Evolutionary conservation across 2,329 filamentous ascomycete genomes (phyloP), one percentile per base, ranked within the genome.

Genomic region (Drechslera avenae): DNA sequence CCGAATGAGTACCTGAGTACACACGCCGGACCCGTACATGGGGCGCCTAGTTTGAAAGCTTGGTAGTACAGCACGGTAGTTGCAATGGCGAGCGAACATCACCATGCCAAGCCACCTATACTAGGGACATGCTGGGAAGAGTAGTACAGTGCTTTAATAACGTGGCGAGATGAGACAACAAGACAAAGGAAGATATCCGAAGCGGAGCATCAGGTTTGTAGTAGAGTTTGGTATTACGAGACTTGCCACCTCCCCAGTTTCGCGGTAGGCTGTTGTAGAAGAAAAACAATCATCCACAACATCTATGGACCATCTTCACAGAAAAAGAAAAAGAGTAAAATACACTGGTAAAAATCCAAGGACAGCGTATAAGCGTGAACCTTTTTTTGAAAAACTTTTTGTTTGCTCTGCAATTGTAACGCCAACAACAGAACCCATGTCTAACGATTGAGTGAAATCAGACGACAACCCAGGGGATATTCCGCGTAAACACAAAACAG

Each of bases 321-420:
- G 34, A 46, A 50, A 35, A 5, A 9, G 5, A 19, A 16, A 30
- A n/a, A n/a, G n/a, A n/a, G n/a, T n/a, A n/a, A 28, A 28, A 28
- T 28, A 28, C 41, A 23, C 39, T 21, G 30, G 32, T 21, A 26
- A 49, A 49, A 52, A 45, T 32, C 33, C 7, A 33, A 35, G 44
- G 52, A 51, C 52, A 35, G 26, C 26, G 26, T 28, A 28, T 28
- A 28, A 28, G 26, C 26, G 26, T 53, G 23, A 37, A 45, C 47
- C 46, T 46, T 21, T n/a, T 30, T 48, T 54, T 48, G 16, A 10
- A 40, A 31, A 66, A 66, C 59, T 64, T 45, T 67, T 67, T 65
- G 52, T 47, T 55, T 54, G 57, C 50, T 40, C 39, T 34, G 47
- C 46, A 35, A 58, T 54, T 50, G 46, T 40, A 66, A 67, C 66